Conservation (phyloP, 768 basidiomycete species). For the Chalciporus chontae region DNA sequence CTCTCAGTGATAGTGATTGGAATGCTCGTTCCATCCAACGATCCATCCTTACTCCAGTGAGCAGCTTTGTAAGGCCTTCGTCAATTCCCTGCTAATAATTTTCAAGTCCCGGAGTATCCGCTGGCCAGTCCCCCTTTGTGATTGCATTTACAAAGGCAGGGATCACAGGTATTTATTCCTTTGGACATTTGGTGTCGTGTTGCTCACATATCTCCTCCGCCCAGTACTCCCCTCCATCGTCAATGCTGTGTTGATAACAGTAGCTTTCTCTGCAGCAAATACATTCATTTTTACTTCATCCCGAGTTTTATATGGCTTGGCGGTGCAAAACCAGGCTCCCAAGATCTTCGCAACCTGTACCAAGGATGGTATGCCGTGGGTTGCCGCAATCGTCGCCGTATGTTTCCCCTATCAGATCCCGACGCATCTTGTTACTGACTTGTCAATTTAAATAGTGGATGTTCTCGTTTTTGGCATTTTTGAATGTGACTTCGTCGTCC, state of each 20-base stretch:
- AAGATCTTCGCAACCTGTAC: constrained; percentile 45
- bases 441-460: constrained; percentile 21
- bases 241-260: constrained; percentile 69
- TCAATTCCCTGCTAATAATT: not conserved
- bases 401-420: constrained; percentile 2
- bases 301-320: constrained; percentile 42
- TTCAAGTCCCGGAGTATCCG: constrained; percentile 27
- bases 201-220: not conserved
- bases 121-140: constrained; percentile 82
- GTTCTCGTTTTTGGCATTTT: constrained; percentile 55
- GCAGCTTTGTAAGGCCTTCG: not conserved
- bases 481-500: constrained; percentile 57
- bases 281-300: constrained; percentile 38
- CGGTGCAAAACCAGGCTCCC: constrained; percentile 50
- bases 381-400: constrained; percentile 31
- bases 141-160: constrained; percentile 74
- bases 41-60: constrained; percentile 47
- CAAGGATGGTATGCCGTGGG: constrained; percentile 48
- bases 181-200: constrained; percentile 9
- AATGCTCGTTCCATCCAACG: constrained; percentile 73
- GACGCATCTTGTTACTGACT: constrained; percentile 15
- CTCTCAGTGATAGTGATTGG: constrained; percentile 50
- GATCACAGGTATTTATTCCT: constrained; percentile 45
- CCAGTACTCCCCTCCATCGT: constrained; percentile 61
- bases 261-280: constrained; percentile 71